These are phyloP conservation scores for Yamadazyma triangularis DNA, from an alignment of 1,139 yeast species.

Conservation along the genomic window DNA sequence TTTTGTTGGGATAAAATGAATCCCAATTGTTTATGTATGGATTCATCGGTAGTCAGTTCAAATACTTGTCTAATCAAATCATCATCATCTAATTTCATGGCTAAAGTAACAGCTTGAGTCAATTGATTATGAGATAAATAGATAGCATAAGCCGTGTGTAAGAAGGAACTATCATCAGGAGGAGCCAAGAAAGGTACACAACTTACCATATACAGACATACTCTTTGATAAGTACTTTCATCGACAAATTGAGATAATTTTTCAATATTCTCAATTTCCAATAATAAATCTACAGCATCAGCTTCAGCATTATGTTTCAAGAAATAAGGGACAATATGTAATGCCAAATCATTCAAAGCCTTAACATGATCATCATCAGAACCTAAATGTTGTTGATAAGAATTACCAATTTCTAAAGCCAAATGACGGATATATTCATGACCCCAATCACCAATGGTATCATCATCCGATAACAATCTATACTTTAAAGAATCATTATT, in stretches of 20 bases:
- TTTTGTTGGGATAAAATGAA: conserved; percentile 86
- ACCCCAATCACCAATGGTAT: conserved; percentile 85
- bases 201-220: conserved; percentile 89
- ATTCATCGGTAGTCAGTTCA: conserved; percentile 63
- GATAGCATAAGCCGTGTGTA: conserved; percentile 87
- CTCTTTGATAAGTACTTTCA: conserved; percentile 78
- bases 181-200: conserved; percentile 96
- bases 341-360: conserved; percentile 59
- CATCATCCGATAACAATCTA: conserved; percentile 59
- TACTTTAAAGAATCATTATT: conserved; percentile 77
- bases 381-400: conserved; percentile 66
- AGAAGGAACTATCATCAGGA: conserved; percentile 84
- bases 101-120: conserved; percentile 86
- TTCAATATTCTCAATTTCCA: conserved; percentile 86
- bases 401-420: conserved; percentile 91
- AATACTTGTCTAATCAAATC: conserved; percentile 75
- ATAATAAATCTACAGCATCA: conserved; percentile 90
- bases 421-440: conserved; percentile 96
- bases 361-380: conserved; percentile 37
- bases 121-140: conserved; percentile 75
- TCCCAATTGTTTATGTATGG: conserved; percentile 85
- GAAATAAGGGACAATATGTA: conserved; percentile 84
- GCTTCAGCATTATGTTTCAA: conserved; percentile 96
- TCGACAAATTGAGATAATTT: conserved; percentile 81
- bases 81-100: conserved; percentile 84